These are phyloP conservation scores for Tylopilus intermedius DNA, from an alignment of 768 basidiomycete genomes.

Conservation along the genomic window DNA sequence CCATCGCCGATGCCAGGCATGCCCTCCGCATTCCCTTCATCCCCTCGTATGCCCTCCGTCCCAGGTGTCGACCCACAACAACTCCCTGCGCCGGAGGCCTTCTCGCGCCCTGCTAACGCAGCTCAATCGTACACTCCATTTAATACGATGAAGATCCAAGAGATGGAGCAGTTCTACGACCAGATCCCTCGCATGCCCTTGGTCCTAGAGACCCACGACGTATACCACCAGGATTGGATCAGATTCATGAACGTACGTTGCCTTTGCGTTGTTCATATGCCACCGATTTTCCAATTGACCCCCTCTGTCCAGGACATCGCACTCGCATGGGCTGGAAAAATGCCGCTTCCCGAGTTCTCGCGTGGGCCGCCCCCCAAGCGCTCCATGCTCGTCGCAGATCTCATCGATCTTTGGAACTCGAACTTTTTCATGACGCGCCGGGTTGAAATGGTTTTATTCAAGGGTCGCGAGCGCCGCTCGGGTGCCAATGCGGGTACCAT, in stretches of 20 bases:
- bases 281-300: background rate
- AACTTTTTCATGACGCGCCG: conserved; percentile 72
- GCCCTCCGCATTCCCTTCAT: conserved; percentile 26
- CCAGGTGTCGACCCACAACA: conserved; percentile 32
- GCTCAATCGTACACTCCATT: conserved; percentile 66
- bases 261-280: background rate
- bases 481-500: conserved; percentile 51
- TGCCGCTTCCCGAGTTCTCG: conserved; percentile 55
- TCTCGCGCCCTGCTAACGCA: conserved; percentile 66
- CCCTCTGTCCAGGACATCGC: conserved; percentile 52
- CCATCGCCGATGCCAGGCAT: conserved; percentile 51
- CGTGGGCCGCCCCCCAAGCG: conserved; percentile 51
- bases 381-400: conserved; percentile 58
- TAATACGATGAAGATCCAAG: conserved; percentile 63
- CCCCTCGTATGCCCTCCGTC: conserved; percentile 26
- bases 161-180: conserved; percentile 72
- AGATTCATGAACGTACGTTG: conserved; percentile 66
- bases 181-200: conserved; percentile 67
- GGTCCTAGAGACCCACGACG: conserved; percentile 70
- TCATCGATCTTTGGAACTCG: conserved; percentile 75
- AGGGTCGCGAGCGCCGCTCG: conserved; percentile 73
- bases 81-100: conserved; percentile 63
- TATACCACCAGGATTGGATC: conserved; percentile 75
- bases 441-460: conserved; percentile 77
- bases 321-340: conserved; percentile 70